Percentiles rank a stretch among this genome's conserved stretches.
These are phyloP conservation scores for Mortierella sp. DNA, from an alignment of 371 early-diverging fungal species.

Conservation along the genomic window DNA sequence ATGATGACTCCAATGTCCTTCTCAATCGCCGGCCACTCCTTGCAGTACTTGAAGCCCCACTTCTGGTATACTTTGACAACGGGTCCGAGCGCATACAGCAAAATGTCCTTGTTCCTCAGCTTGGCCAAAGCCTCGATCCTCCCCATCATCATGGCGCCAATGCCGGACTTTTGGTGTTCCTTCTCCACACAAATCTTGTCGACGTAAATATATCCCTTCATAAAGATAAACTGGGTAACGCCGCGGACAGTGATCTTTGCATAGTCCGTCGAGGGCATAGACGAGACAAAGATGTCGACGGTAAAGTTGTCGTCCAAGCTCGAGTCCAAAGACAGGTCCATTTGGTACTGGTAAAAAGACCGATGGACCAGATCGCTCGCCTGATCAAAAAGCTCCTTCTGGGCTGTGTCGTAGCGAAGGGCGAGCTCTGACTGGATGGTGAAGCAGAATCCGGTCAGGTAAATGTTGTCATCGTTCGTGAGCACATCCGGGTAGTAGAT, in stretches of 20 bases:
- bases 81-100: slow-evolving; percentile 55
- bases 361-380: slow-evolving; percentile 46
- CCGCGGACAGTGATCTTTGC: slow-evolving; percentile 48
- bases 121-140: slow-evolving; percentile 37
- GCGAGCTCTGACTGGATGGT: slow-evolving; percentile 57
- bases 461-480: slow-evolving; percentile 7
- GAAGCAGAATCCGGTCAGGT: slow-evolving; percentile 40
- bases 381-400: slow-evolving; percentile 33
- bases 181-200: slow-evolving; percentile 56
- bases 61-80: slow-evolving; percentile 45
- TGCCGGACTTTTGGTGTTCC: slow-evolving; percentile 52
- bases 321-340: slow-evolving; percentile 53
- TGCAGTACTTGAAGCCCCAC: slow-evolving; percentile 57
- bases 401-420: slow-evolving; percentile 31
- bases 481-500: slow-evolving; percentile 40
- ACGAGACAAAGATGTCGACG: slow-evolving; percentile 49
- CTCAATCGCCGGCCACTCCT: slow-evolving; percentile 51
- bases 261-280: slow-evolving; percentile 16
- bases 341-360: slow-evolving; percentile 37
- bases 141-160: slow-evolving; percentile 52
- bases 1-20: slow-evolving; percentile 53
- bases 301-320: slow-evolving; percentile 56
- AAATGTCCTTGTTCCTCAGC: slow-evolving; percentile 50
- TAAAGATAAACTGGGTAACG: slow-evolving; percentile 55
- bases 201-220: slow-evolving; percentile 57